Evolutionary conservation across 768 basidiomycete genomes (phyloP).

Genomic region (Auriscalpium vulgare): DNA sequence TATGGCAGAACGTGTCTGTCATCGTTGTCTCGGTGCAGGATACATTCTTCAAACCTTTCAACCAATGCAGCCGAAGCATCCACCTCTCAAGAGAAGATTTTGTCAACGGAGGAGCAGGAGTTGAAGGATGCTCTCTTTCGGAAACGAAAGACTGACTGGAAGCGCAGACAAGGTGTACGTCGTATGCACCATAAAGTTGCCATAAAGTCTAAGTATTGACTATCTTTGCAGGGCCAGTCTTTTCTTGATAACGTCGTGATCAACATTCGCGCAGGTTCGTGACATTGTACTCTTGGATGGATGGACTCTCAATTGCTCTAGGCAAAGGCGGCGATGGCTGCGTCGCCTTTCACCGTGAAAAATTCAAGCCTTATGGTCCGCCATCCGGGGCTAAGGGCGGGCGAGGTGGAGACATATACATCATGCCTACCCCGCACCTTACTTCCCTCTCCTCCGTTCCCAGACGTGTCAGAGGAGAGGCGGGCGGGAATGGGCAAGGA

Average conservation of each 20-base stretch:
- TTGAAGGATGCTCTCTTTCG: conserved; percentile 23
- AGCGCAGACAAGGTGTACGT: conserved; percentile 61
- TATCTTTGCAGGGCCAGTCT: conserved; percentile 47
- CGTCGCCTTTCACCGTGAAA: conserved; percentile 89
- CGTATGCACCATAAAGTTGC: background rate
- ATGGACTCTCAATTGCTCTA: conserved; percentile 20
- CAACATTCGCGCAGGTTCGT: conserved; percentile 64
- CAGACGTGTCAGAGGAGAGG: conserved; percentile 55
- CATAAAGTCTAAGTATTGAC: too few relatives aligned
- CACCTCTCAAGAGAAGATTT: background rate
- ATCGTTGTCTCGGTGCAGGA: background rate
- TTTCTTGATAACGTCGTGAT: conserved; percentile 81
- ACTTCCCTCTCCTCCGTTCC: conserved; percentile 72
- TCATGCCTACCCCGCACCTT: conserved; percentile 69
- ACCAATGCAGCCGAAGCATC: background rate
- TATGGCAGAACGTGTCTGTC: too few relatives aligned
- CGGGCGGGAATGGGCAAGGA: conserved; percentile 72
- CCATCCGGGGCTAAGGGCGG: conserved; percentile 95
- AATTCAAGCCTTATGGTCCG: conserved; percentile 74
- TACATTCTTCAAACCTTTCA: conserved; percentile 1
- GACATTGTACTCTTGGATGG: background rate
- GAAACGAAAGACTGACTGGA: conserved; percentile 63
- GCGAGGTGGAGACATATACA: conserved; percentile 79
- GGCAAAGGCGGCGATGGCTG: conserved; percentile 89
- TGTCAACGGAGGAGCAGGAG: background rate